phyloP scores from a whole-genome alignment of 106 monocot species.

The Acorus gramineus region DNA sequence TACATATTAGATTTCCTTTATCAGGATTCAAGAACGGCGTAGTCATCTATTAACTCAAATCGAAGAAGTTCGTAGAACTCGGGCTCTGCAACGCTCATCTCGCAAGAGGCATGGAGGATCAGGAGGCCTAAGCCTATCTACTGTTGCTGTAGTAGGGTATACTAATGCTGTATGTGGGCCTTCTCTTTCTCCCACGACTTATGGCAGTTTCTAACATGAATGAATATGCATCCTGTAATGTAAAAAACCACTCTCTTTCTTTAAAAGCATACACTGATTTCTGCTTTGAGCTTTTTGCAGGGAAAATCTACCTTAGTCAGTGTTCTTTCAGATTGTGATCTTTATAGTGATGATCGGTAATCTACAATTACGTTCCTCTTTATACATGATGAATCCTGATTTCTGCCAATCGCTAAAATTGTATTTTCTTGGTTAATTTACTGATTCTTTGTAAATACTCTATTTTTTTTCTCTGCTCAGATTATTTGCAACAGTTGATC shows the following conservation, averaged over 20 bases:
- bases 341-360: conserved; percentile 86
- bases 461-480: conserved; percentile 21
- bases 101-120: conserved; percentile 69
- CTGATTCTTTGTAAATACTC: neutral
- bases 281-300: conserved; percentile 18
- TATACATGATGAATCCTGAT: too few species aligned
- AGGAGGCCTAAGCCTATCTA: conserved; percentile 55
- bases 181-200: conserved; percentile 1
- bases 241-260: neutral
- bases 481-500: conserved; percentile 98
- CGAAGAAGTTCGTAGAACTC: conserved; percentile 85
- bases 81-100: conserved; percentile 72
- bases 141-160: conserved; percentile 96
- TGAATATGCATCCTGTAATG: neutral
- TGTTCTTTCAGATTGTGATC: conserved; percentile 70
- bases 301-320: conserved; percentile 96
- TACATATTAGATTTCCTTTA: neutral
- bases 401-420: neutral
- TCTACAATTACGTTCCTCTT: neutral
- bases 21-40: conserved; percentile 79
- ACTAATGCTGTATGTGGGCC: conserved; percentile 82
- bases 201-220: neutral
- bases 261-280: neutral
- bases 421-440: neutral
- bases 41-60: conserved; percentile 60